phyloP scores from a whole-genome alignment of 371 early-diverging fungal genomes.

The Entomophthora muscae region DNA sequence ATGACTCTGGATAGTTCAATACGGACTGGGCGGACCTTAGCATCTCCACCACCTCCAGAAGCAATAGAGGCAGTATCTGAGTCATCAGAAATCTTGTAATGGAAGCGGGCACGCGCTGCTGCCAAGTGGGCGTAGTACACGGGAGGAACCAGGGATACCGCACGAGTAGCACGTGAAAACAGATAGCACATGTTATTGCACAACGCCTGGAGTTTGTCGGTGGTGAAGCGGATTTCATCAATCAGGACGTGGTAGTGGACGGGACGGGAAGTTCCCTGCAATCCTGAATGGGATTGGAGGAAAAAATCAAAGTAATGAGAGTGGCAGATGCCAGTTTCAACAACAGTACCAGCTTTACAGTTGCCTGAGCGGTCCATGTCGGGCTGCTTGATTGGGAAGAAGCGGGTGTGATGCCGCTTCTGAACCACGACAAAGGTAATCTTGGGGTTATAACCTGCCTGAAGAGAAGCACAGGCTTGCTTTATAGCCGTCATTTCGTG shows the following conservation, averaged over 20 bases:
- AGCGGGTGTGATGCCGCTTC: constrained; percentile 90
- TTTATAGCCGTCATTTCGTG: constrained; percentile 64
- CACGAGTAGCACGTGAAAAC: constrained; percentile 62
- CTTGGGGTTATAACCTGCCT: constrained; percentile 36
- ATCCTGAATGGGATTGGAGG: constrained; percentile 60
- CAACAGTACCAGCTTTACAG: constrained; percentile 74
- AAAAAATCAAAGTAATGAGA: constrained; percentile 84
- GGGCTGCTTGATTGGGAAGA: constrained; percentile 57
- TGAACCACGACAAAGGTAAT: constrained; percentile 89
- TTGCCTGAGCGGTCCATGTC: constrained; percentile 47
- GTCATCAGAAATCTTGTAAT: constrained; percentile 16
- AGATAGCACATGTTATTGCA: constrained; percentile 65
- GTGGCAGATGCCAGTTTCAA: constrained; percentile 75
- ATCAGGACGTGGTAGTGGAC: constrained; percentile 62
- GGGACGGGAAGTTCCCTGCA: constrained; percentile 68
- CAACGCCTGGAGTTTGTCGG: constrained; percentile 49
- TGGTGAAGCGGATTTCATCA: constrained; percentile 53
- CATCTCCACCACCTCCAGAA: neutral
- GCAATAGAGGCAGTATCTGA: neutral
- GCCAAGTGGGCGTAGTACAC: constrained; percentile 79
- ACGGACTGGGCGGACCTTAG: neutral
- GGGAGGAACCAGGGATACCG: constrained; percentile 58
- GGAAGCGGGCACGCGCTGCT: constrained; percentile 66
- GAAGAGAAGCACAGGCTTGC: constrained; percentile 48
- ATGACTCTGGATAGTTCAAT: neutral